Conservation (phyloP, 2,329 filamentous ascomycete species). For the Xylariaceae sp. region DNA sequence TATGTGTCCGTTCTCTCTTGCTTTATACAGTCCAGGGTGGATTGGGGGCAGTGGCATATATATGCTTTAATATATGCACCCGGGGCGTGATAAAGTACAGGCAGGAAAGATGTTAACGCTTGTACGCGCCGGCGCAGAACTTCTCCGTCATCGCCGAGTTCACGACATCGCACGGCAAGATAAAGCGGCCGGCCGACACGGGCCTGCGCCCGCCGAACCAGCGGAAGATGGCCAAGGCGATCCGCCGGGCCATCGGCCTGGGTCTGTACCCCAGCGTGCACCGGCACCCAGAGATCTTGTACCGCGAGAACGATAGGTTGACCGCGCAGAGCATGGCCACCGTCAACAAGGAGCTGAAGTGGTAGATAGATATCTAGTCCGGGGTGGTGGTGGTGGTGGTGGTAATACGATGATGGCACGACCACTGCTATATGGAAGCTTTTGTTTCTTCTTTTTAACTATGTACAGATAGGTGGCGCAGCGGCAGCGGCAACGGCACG, state of each 20-base stretch:
- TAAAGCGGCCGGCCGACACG: conserved; percentile 74
- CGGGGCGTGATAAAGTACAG: no score
- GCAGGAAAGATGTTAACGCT: no score
- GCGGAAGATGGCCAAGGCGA: conserved; percentile 88
- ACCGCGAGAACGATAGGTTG: conserved; percentile 31
- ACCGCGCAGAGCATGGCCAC: conserved; percentile 23
- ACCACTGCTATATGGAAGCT: no score
- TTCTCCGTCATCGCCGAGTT: conserved; percentile 90
- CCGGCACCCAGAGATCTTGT: conserved; percentile 80
- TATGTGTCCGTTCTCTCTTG: no score
- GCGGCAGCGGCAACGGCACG: no score
- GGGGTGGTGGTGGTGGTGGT: no score
- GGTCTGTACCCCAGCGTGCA: conserved; percentile 92
- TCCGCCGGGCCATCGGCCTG: conserved; percentile 83
- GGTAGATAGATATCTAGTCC: no score
- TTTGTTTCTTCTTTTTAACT: conserved; percentile 23
- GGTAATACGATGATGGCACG: no score
- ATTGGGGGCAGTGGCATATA: no score
- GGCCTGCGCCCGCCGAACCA: conserved; percentile 88
- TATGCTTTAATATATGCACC: no score
- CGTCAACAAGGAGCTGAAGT: conserved; percentile 13
- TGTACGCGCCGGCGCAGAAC: no score
- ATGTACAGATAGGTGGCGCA: conserved; percentile 42
- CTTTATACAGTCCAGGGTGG: no score
- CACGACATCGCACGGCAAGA: conserved; percentile 81